These are phyloP conservation scores for Euphorbia schlechtendalii DNA, from an alignment of 441 rosid genomes.

Conservation along the genomic window DNA sequence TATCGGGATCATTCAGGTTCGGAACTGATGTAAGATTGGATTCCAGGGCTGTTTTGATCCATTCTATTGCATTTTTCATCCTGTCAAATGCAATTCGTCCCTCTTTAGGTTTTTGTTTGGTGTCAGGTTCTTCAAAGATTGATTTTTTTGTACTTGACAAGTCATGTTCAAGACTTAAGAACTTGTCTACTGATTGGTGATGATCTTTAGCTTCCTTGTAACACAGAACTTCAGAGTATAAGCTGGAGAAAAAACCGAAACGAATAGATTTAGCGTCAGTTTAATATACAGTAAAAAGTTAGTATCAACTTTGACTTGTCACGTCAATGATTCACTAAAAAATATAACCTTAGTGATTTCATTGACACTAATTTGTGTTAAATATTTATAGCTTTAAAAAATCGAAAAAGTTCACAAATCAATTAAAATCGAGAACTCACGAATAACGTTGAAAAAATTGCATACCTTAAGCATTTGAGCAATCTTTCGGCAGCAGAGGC, in stretches of 20 bases:
- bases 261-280: neutral
- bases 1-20: neutral
- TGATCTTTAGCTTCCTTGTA: constrained; percentile 31
- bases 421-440: too few relatives aligned
- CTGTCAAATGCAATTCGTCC: constrained; percentile 36
- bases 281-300: too few relatives aligned
- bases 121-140: constrained; percentile 30
- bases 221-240: constrained; percentile 54
- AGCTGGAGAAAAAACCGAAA: constrained; percentile 23
- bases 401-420: too few relatives aligned
- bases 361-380: too few relatives aligned
- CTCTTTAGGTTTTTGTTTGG: constrained; percentile 21
- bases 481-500: constrained; percentile 63
- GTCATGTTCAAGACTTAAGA: constrained; percentile 53
- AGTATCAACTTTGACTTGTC: too few relatives aligned
- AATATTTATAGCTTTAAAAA: too few relatives aligned
- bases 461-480: constrained; percentile 65
- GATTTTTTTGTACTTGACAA: constrained; percentile 37
- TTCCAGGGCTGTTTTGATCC: constrained; percentile 60
- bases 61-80: constrained; percentile 42
- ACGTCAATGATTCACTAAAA: too few relatives aligned
- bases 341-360: too few relatives aligned
- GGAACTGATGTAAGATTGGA: constrained; percentile 42
- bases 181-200: constrained; percentile 40
- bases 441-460: neutral